A percentile compares a stretch with the other conserved stretches of the same genome.
These are phyloP conservation scores for Aspergillus mulundensis DNA, from an alignment of 495 filamentous ascomycete genomes.

Conservation along the genomic window DNA sequence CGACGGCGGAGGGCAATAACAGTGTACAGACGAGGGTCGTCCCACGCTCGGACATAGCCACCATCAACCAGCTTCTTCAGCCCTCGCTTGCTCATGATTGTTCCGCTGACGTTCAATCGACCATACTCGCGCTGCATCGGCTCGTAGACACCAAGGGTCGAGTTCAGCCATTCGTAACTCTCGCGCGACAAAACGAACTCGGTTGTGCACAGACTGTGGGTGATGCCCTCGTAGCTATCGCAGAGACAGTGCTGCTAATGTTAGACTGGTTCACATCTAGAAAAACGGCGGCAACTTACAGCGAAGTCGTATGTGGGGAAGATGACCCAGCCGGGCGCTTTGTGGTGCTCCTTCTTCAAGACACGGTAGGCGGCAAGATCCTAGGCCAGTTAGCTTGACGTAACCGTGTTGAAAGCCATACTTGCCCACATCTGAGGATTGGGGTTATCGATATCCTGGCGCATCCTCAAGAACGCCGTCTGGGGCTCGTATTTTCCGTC, in stretches of 20 bases:
- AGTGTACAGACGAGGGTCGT: conserved; percentile 86
- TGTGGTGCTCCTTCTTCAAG: conserved; percentile 61
- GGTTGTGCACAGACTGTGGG: conserved; percentile 84
- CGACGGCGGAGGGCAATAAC: conserved; percentile 78
- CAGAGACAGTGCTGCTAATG: conserved; percentile 58
- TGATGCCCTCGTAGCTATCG: conserved; percentile 83
- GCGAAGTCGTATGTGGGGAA: conserved; percentile 93
- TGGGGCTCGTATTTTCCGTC: conserved; percentile 87
- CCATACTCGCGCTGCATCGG: conserved; percentile 80
- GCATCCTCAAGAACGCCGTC: conserved; percentile 89
- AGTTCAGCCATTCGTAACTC: conserved; percentile 86
- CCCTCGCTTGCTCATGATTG: conserved; percentile 79
- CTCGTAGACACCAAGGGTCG: conserved; percentile 69
- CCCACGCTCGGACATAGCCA: conserved; percentile 74
- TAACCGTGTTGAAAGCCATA: neutral
- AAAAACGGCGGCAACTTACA: neutral
- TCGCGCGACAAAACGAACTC: conserved; percentile 74
- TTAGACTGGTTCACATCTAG: neutral
- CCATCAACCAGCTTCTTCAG: conserved; percentile 72
- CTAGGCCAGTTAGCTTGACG: neutral
- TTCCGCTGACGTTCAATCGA: conserved; percentile 74
- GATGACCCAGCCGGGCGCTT: conserved; percentile 68
- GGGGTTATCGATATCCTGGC: conserved; percentile 54
- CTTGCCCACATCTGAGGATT: conserved; percentile 62
- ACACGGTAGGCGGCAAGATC: conserved; percentile 76